Evolutionary conservation across 2,329 filamentous ascomycete genomes (phyloP).

Genomic region (Xylaria sp.): DNA sequence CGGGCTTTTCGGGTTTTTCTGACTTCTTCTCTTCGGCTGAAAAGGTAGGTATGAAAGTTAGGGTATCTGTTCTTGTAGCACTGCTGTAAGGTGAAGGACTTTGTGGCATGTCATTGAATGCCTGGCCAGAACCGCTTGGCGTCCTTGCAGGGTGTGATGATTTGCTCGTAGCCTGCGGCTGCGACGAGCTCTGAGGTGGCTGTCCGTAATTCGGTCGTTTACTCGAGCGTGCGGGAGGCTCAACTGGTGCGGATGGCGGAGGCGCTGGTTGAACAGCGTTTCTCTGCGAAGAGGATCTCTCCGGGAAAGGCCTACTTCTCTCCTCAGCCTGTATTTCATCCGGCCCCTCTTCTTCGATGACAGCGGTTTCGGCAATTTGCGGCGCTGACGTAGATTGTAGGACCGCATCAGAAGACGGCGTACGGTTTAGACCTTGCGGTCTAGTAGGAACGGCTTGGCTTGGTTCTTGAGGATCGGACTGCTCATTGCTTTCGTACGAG

Average conservation of each 20-base stretch:
- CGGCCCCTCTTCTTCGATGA: constrained; percentile 47
- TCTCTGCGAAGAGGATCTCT: constrained; percentile 59
- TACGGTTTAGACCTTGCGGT: constrained; percentile 25
- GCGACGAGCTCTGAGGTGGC: constrained; percentile 29
- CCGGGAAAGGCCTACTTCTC: constrained; percentile 47
- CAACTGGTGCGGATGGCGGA: constrained; percentile 44
- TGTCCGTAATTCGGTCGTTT: constrained; percentile 44
- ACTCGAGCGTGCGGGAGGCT: constrained; percentile 52
- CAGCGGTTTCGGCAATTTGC: constrained; percentile 67
- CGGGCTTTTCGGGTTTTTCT: no score
- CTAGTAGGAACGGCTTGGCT: constrained; percentile 28
- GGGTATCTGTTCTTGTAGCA: constrained; percentile 69
- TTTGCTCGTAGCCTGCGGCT: constrained; percentile 28
- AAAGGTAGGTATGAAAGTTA: constrained; percentile 80
- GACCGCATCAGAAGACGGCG: constrained; percentile 25
- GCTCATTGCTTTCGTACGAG: constrained; percentile 53
- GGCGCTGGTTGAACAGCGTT: constrained; percentile 48
- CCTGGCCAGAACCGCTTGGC: constrained; percentile 47
- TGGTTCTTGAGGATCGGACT: constrained; percentile 46
- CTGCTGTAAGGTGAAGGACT: constrained; percentile 68
- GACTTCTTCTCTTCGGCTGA: constrained; percentile 67
- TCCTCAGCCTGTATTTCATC: constrained; percentile 28
- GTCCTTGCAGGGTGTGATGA: constrained; percentile 29
- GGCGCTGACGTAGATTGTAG: constrained; percentile 46
- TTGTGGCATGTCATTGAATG: constrained; percentile 66